Evolutionary conservation across 2,329 filamentous ascomycete genomes (phyloP).

Genomic region (Sarocladium kiliense): DNA sequence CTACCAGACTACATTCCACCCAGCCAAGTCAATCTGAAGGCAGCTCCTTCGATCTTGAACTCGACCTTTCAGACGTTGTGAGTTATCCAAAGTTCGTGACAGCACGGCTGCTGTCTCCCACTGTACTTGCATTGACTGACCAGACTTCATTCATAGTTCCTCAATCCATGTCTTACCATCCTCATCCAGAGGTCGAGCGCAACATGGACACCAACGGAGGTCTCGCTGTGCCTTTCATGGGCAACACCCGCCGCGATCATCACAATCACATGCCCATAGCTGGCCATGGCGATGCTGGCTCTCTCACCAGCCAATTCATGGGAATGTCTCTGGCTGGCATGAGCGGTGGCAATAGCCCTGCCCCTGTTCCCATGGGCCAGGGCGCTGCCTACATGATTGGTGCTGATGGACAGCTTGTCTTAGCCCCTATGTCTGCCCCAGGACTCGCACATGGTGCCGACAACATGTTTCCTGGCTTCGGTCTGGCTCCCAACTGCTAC

Average conservation of each 20-base stretch:
- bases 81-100: too few relatives aligned
- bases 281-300: constrained; percentile 19
- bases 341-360: constrained; percentile 24
- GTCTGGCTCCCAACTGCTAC: constrained; percentile 26
- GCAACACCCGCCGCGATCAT: constrained; percentile 21
- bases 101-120: too few relatives aligned
- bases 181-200: constrained; percentile 20
- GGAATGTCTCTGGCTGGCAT: constrained; percentile 32
- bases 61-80: background rate
- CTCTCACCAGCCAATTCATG: constrained; percentile 29
- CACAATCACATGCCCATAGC: constrained; percentile 19
- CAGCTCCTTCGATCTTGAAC: background rate
- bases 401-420: constrained; percentile 32
- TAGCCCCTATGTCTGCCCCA: constrained; percentile 28
- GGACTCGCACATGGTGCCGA: constrained; percentile 29
- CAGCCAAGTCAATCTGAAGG: background rate
- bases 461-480: constrained; percentile 27
- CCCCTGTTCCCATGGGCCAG: constrained; percentile 26
- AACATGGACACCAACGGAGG: constrained; percentile 31
- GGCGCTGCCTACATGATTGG: constrained; percentile 31
- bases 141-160: background rate
- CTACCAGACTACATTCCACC: background rate
- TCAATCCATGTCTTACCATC: constrained; percentile 28
- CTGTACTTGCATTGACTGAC: background rate
- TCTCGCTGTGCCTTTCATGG: constrained; percentile 25